These are phyloP conservation scores for Zygnema circumcarinatum DNA, from an alignment of 139 green algal species.

Conservation along the genomic window DNA sequence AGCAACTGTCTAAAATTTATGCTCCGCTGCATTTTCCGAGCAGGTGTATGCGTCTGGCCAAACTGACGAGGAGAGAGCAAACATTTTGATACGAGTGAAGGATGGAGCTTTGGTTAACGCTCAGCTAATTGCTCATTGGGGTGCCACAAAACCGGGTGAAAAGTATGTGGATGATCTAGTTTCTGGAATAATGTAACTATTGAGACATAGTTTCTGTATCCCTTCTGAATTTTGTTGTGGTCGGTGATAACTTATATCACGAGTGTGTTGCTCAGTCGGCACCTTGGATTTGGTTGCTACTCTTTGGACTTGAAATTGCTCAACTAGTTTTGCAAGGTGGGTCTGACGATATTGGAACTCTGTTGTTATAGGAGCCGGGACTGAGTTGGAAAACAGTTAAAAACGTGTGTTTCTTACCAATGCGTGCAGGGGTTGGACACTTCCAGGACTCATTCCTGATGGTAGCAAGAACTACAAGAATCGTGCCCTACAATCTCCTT, in stretches of 20 bases:
- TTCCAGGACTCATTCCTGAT: slow-evolving; percentile 55
- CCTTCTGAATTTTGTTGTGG: too few relatives aligned
- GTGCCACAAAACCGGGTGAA: slow-evolving; percentile 29
- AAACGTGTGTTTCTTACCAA: too few relatives aligned
- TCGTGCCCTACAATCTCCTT: slow-evolving; percentile 91
- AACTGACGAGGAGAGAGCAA: background rate
- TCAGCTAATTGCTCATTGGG: slow-evolving; percentile 40
- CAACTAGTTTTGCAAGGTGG: slow-evolving; percentile 15
- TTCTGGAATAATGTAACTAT: too few relatives aligned
- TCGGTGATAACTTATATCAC: too few relatives aligned
- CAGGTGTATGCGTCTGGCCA: background rate
- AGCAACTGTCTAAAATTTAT: too few relatives aligned
- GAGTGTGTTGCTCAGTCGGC: too few relatives aligned
- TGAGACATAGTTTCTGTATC: too few relatives aligned
- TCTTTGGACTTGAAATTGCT: slow-evolving; percentile 19
- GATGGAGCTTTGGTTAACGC: slow-evolving; percentile 42
- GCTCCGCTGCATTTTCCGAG: background rate
- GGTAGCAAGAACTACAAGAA: slow-evolving; percentile 93
- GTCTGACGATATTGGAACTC: too few relatives aligned
- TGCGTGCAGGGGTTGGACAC: slow-evolving; percentile 64
- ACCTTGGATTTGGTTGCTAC: slow-evolving; percentile 12
- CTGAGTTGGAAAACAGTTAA: too few relatives aligned
- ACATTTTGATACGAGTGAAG: background rate
- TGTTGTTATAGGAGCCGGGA: too few relatives aligned
- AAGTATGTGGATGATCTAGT: slow-evolving; percentile 47